Evolutionary conservation across 1,139 yeast genomes (phyloP), one percentile per base, ranked within the genome.

Genomic region (Suhomyces bribrorum): DNA sequence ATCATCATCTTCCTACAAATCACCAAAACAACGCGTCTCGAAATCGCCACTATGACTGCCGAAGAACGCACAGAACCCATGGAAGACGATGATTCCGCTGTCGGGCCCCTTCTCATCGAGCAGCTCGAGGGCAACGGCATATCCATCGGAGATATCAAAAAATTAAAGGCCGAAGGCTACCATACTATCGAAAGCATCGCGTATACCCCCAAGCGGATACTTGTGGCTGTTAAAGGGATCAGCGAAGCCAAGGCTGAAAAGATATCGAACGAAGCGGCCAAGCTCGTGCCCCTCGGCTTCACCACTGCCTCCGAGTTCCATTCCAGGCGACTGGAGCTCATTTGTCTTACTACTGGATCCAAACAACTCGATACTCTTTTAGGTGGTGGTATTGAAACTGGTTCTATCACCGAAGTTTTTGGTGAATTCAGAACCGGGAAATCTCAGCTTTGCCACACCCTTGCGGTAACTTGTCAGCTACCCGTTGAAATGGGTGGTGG

Each of bases 401-500:
- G 99, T 2, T 85, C 96, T 1, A 86, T 94, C 50, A 92, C 99
- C 0, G 99, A 92, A 63, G 79, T 90, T 7, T 92, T 88, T 69
- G 99, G 99, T 29, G 98, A 92, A 64, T 94, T 90, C 61, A 81
- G 98, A 65, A 92, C 98, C 1, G 99, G 99, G 34, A 92, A 92
- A 61, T 88, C 97, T 5, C 99, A 92, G 66, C 68, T 92, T 37
- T 94, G 98, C 62, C 98, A 94, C 59, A 94, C 98, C 1, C 72
- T 94, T 45, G 96, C 97, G 0, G 96, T 94, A 8, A 90, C 97
- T 2, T 92, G 97, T 60, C 99, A 92, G 62, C 69, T 92, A 42
- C 98, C 98, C 3, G 81, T 92, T 34, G 97, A 92, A 58, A 86
- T 87, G 87, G 97, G 97, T 31, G 99, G 99, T 41, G 99, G 97